A percentile compares a stretch with the other conserved stretches of the same genome.
Conservation (phyloP, 129 eudicot species). For the Silybum marianum region DNA sequence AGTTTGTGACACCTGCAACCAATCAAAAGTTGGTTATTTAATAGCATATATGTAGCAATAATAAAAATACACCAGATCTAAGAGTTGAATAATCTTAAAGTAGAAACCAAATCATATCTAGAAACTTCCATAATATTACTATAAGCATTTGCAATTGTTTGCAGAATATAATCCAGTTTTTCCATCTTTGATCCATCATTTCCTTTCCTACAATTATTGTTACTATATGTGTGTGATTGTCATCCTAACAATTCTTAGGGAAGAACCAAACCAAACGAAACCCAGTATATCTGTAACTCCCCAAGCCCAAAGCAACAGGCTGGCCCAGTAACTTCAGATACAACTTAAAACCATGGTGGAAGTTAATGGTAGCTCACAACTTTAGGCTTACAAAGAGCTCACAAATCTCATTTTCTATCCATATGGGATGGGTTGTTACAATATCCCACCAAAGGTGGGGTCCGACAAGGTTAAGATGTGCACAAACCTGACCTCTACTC, state of each 20-base stretch:
- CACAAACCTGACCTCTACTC: neutral
- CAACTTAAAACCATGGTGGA: no score
- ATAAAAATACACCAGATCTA: neutral
- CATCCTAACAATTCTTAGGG: neutral
- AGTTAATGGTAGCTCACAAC: no score
- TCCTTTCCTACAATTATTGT: neutral
- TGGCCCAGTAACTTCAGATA: no score
- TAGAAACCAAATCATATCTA: conserved; percentile 13
- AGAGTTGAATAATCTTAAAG: conserved; percentile 18
- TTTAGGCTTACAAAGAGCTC: no score
- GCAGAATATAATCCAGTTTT: neutral
- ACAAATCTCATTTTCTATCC: no score
- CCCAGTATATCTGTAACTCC: neutral
- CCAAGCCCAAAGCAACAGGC: no score
- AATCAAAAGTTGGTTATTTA: conserved; percentile 20
- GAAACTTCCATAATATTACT: neutral
- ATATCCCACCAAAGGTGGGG: neutral
- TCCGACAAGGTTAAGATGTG: neutral
- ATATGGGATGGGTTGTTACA: no score
- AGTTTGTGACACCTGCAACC: conserved; percentile 36
- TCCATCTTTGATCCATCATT: neutral
- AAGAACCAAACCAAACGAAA: neutral
- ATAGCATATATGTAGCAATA: conserved; percentile 30
- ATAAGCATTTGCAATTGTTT: neutral
- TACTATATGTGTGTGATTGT: neutral